A percentile compares a stretch with the other conserved stretches of the same genome.
phyloP scores from a whole-genome alignment of 1,284 basidiomycete genomes.

The Melampsora americana region DNA sequence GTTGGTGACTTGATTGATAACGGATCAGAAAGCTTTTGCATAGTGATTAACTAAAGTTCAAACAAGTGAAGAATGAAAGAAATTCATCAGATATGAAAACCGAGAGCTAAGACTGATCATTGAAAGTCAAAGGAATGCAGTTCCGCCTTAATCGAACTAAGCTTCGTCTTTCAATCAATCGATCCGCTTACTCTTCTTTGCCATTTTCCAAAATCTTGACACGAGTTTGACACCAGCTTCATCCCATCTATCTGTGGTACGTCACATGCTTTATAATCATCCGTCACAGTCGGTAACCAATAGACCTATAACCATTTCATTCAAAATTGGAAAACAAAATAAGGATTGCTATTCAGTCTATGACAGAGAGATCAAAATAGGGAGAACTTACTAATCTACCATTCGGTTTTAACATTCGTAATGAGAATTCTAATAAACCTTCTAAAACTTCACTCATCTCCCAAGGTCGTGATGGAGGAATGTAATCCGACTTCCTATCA shows the following conservation, averaged over 20 bases:
- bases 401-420: conserved; percentile 76
- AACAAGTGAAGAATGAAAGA: conserved; percentile 1
- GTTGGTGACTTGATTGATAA: background rate
- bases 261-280: conserved; percentile 82
- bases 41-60: conserved; percentile 72
- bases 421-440: conserved; percentile 61
- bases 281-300: conserved; percentile 77
- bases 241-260: conserved; percentile 74
- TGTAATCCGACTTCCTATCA: conserved; percentile 53
- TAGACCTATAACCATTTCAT: conserved; percentile 46
- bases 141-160: background rate
- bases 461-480: conserved; percentile 52
- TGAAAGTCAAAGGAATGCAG: conserved; percentile 18
- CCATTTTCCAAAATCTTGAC: conserved; percentile 95
- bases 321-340: background rate
- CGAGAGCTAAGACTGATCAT: background rate
- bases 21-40: conserved; percentile 68
- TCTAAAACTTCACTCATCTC: conserved; percentile 52
- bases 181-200: conserved; percentile 71
- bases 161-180: background rate
- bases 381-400: conserved; percentile 70
- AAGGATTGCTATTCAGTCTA: background rate
- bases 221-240: conserved; percentile 78
- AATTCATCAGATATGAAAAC: conserved; percentile 27
- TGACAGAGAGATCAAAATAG: background rate